Base-by-base conservation (phyloP, 768 basidiomycete genomes). In the Leccinum broughii region DNA sequence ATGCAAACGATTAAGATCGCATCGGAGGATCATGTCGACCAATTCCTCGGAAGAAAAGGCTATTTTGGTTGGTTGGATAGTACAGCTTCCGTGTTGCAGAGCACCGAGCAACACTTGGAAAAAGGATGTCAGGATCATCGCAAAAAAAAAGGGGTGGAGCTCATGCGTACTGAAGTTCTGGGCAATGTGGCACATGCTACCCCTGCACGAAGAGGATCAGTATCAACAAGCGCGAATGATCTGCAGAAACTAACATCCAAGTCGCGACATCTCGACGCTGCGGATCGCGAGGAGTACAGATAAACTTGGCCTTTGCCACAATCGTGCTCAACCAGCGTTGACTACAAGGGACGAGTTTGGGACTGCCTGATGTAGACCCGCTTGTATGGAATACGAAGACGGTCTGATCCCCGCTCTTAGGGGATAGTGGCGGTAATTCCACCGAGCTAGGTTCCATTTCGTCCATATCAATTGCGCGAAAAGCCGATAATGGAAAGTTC, bases 161-260 rank as follows among this genome's bases (percentile, higher is more conserved):
- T 57, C 51, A 53, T 17, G 77, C 87, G 78, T 74, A 89, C 88
- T 86, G 80, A 85, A 89, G 46, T 81, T 84, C 72, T 91, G 88
- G 30, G 75, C 90, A 62, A 91, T 91, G 74, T 91, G 90, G 70
- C 87, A 90, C 88, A 92, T 88, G 78, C 87, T 88, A 59, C 90
- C 89, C 80, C 89, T 90, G 77, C 57, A 65, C 59, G 64, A 60
- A 63, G 68, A 77, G 77, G 70, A 75, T 68, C 48, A 78, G 71
- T 70, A 65, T 67, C 62, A 57, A 64, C 60, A 66, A 46, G 37
- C 52, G 48, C 10, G 62, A 57, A 51, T 54, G 62, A 56, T 62
- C 62, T 68, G 54, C 51, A 62, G 54, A 59, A 35, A 80, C 87
- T 76, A 65, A 89, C 89, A 91, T 87, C 83, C 84, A 89, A 7